Evolutionary conservation across 2,329 filamentous ascomycete genomes (phyloP), one percentile per base, ranked within the genome.

Genomic region (Talaromyces sp.): DNA sequence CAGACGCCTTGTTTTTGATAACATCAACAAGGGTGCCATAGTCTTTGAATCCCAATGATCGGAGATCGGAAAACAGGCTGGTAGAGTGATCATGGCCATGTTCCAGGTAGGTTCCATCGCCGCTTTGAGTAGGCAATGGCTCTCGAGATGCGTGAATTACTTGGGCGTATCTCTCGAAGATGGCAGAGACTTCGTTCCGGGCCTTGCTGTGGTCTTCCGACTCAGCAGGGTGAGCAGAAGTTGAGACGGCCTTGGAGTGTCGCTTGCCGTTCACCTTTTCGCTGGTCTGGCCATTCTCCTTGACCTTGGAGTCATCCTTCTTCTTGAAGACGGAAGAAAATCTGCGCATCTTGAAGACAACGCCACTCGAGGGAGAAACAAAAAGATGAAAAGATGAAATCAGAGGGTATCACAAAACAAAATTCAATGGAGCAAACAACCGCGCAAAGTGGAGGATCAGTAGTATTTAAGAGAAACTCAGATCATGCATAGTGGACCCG

Each of bases 91-190:
- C 78, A 27, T 66, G 64, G 34, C 64, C 64, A 65, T 81, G 81
- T 43, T 78, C 78, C 4, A 83, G 77, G 65, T 88, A 89, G 2
- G 84, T 83, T n/a, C 88, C 88, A 72, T 89, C 84, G 29, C 88
- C 88, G 63, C 82, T 84, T 70, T 89, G 83, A 1, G 81, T 86
- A 0, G 89, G 88, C 36, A 90, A 76, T 10, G 89, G 88, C n/a
- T 86, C 79, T 65, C 81, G 81, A 1, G 87, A 86, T 4, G 86
- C 83, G 63, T 83, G 80, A 61, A 84, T 79, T 11, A 83, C 72
- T 68, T 81, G 78, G 22, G 79, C 79, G 73, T 79, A 82, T 67
- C 78, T 76, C 40, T 78, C 75, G 64, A 83, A 83, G 17, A 76
- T 73, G 7, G 72, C 72, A 27, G 76, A 73, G 8, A 81, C 75